phyloP scores from a whole-genome alignment of 2,329 filamentous ascomycete species.

The Aspergillus japonicus region DNA sequence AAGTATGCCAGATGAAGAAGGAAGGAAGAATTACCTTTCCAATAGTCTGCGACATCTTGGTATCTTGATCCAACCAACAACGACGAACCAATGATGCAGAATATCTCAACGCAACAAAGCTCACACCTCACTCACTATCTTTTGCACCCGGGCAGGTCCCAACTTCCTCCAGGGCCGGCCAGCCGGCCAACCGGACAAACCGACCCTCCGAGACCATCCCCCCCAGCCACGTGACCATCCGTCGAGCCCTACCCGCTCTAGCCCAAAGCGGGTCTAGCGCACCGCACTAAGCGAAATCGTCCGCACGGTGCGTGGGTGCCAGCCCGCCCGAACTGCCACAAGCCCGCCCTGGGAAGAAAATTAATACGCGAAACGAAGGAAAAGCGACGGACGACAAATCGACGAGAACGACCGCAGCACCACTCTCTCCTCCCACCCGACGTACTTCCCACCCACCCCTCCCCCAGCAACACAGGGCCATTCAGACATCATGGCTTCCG shows the following conservation, averaged over 20 bases:
- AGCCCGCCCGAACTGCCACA: constrained; percentile 2
- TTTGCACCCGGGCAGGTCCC: neutral
- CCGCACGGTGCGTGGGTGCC: constrained; percentile 33
- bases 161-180: neutral
- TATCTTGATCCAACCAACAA: neutral
- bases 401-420: constrained; percentile 27
- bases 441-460: constrained; percentile 9
- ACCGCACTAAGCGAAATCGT: constrained; percentile 42
- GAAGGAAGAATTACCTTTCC: constrained; percentile 38
- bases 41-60: constrained; percentile 45
- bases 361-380: constrained; percentile 14
- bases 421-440: constrained; percentile 20
- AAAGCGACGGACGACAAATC: constrained; percentile 32
- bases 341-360: constrained; percentile 11
- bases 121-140: neutral
- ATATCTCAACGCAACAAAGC: neutral
- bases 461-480: constrained; percentile 37
- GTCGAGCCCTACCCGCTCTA: constrained; percentile 29
- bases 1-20: too few species aligned
- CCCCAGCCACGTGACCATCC: constrained; percentile 30
- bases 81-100: neutral
- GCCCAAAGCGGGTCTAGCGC: constrained; percentile 22
- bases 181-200: too few species aligned
- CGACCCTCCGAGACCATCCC: constrained; percentile 1
- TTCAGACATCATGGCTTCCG: constrained; percentile 67